Evolutionary conservation across 805 yeast genomes (phyloP).

Genomic region (Pichia scutulata): DNA sequence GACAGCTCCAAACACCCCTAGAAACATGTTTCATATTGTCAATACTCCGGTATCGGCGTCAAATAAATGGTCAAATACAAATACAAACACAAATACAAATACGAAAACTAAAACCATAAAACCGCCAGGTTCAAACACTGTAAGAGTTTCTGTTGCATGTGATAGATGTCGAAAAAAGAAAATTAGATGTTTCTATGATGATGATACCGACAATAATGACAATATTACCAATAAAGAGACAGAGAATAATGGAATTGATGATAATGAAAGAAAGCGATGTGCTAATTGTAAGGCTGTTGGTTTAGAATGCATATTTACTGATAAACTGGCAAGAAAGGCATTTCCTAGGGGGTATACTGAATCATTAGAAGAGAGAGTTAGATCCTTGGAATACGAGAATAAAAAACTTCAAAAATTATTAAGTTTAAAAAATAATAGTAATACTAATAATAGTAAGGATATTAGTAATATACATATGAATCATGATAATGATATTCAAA

Average conservation of each 20-base stretch:
- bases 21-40: neutral
- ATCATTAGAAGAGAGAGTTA: constrained; percentile 77
- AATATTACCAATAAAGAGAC: constrained; percentile 6
- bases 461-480: no score
- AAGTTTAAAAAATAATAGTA: constrained; percentile 35
- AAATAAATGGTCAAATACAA: neutral
- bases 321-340: constrained; percentile 75
- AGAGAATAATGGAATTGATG: neutral
- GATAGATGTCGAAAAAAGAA: constrained; percentile 82
- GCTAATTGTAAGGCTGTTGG: constrained; percentile 80
- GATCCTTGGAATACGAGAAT: constrained; percentile 79
- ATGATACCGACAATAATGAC: constrained; percentile 14
- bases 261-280: constrained; percentile 44
- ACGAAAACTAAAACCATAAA: constrained; percentile 44
- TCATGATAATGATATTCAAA: neutral
- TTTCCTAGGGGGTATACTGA: constrained; percentile 92
- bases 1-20: neutral
- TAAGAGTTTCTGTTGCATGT: constrained; percentile 84
- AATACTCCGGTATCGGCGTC: neutral
- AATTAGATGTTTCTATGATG: constrained; percentile 47
- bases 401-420: constrained; percentile 56
- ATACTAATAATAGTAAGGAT: neutral
- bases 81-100: neutral
- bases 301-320: constrained; percentile 81
- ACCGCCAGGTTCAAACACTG: constrained; percentile 58